phyloP scores from a whole-genome alignment of 345 rosid genomes.

The Trapa incisa region DNA sequence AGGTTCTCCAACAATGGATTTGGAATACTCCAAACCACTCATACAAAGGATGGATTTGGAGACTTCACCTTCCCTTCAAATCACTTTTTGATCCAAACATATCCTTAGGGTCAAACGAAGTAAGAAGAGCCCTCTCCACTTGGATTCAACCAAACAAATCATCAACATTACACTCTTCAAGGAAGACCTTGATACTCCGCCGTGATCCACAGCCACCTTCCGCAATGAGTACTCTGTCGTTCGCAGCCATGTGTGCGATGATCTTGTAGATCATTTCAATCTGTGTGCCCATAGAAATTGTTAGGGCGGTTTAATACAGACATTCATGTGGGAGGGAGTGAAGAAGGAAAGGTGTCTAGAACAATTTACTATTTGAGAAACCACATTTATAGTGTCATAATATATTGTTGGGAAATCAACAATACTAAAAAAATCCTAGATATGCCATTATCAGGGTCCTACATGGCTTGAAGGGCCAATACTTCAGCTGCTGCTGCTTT shows the following conservation, averaged over 20 bases:
- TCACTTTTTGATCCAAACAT: too few relatives aligned
- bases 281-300: slow-evolving; percentile 39
- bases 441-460: slow-evolving; percentile 4
- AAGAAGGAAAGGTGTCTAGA: neutral
- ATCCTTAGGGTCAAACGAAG: too few relatives aligned
- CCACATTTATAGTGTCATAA: neutral
- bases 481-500: slow-evolving; percentile 97
- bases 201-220: slow-evolving; percentile 97
- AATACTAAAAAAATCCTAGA: too few relatives aligned
- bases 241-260: slow-evolving; percentile 89
- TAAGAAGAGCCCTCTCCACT: neutral
- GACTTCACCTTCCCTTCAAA: too few relatives aligned
- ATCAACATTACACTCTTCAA: slow-evolving; percentile 78
- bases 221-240: slow-evolving; percentile 77
- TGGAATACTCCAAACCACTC: too few relatives aligned
- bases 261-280: slow-evolving; percentile 98
- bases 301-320: neutral
- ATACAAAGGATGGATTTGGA: too few relatives aligned
- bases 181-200: slow-evolving; percentile 69
- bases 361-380: neutral
- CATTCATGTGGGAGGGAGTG: neutral
- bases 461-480: slow-evolving; percentile 95
- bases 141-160: slow-evolving; percentile 30
- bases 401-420: neutral
- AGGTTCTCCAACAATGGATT: too few relatives aligned